These are phyloP conservation scores for Simplicillium aogashimaense DNA, from an alignment of 2,329 filamentous ascomycete genomes.

Conservation along the genomic window DNA sequence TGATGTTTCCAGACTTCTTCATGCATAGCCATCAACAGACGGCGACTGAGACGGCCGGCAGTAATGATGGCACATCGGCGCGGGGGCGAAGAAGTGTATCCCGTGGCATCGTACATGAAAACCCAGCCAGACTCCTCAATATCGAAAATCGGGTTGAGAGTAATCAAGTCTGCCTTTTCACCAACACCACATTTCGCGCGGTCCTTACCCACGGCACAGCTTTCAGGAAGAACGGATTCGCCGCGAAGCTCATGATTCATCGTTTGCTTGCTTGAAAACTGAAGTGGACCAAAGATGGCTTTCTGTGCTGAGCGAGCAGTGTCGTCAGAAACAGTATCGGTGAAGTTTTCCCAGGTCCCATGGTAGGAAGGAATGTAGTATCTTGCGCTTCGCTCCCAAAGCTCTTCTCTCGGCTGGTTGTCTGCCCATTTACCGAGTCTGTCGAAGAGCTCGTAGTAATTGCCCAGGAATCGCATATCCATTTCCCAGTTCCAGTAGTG, in stretches of 20 bases:
- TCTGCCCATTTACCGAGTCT: conserved; percentile 57
- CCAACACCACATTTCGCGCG: conserved; percentile 51
- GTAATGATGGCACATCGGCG: conserved; percentile 65
- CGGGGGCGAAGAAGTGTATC: conserved; percentile 55
- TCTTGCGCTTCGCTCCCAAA: conserved; percentile 68
- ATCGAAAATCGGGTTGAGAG: conserved; percentile 69
- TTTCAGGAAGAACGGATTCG: conserved; percentile 41
- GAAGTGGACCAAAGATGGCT: conserved; percentile 62
- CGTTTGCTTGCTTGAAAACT: conserved; percentile 35
- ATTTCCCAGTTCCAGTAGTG: conserved; percentile 66
- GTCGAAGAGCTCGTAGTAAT: conserved; percentile 65
- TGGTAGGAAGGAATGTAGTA: conserved; percentile 68
- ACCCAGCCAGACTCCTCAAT: conserved; percentile 63
- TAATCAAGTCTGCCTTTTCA: conserved; percentile 67
- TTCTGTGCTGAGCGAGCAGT: conserved; percentile 37
- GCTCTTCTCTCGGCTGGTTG: conserved; percentile 56
- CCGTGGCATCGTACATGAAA: conserved; percentile 59
- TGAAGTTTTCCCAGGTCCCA: conserved; percentile 64
- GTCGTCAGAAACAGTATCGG: conserved; percentile 51
- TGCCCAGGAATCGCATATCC: conserved; percentile 55
- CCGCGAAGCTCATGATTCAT: conserved; percentile 42
- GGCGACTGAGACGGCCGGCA: conserved; percentile 55
- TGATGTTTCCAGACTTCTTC: conserved; percentile 57
- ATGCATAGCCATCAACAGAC: conserved; percentile 63
- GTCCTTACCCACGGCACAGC: conserved; percentile 43